Base-by-base conservation (phyloP, 2,329 filamentous ascomycete species). In the Colletotrichum noveboracense region DNA sequence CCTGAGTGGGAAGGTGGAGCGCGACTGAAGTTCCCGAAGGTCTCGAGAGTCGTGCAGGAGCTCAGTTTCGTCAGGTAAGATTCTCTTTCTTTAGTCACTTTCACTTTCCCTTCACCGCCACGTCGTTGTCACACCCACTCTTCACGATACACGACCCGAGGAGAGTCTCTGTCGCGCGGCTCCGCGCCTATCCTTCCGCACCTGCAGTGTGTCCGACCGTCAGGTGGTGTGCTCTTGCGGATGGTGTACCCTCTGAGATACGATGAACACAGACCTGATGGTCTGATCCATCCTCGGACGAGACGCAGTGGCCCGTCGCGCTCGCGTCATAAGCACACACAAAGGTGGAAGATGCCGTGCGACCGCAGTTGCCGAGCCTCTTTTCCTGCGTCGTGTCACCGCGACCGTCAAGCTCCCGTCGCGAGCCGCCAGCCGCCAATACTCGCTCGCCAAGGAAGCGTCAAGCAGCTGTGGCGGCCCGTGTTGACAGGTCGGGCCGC, bases 1-100 rank as follows among this genome's bases (percentile, higher is more conserved):
- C 93, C 94, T 0, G 89, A 93, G 79, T 96, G 94, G 83, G 77
- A 78, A 7, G 78, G 82, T 30, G 90, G 89, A 6, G 88, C 89
- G 71, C 84, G 84, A n/a, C 82, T 95, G 61, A 84, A 87, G 21
- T 96, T 95, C 81, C 84, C 86, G 43, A 87, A 88, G 38, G 85
- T 92, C 61, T 86, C 87, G 69, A 89, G 89, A 66, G 89, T 95
- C 13, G 89, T 94, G 16, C 92, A 94, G 80, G 90, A 93, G 78
- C 87, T 96, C 78, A 94, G 92, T 80, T 96, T 96, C 81, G 84
- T 96, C 36, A 90, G 92, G 94, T 95, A 84, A 87, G 93, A 56
- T 24, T 7, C 12, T 60, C 32, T 26, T 16, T 18, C 12, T 80
- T 71, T 71, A 48, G 65, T 62, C 60, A 64, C 56, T 74, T 73